phyloP scores from a whole-genome alignment of 805 yeast genomes.

The Teunomyces cretensis region DNA sequence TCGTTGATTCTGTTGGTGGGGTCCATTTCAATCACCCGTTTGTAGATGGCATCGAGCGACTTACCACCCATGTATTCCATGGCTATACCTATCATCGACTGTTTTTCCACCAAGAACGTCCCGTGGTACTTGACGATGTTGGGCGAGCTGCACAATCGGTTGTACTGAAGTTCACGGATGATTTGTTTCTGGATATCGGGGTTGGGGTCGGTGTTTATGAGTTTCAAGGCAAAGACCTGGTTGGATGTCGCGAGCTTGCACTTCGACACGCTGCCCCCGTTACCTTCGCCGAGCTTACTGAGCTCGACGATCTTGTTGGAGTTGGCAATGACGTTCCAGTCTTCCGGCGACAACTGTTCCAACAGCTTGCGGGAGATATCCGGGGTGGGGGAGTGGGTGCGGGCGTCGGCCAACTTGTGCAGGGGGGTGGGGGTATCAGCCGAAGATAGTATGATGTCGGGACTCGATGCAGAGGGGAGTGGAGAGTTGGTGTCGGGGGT shows the following conservation, averaged over 20 bases:
- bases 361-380: constrained; percentile 20
- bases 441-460: background rate
- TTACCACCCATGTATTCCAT: constrained; percentile 98
- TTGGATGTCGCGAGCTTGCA: constrained; percentile 51
- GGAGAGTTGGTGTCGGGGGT: background rate
- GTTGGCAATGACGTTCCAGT: constrained; percentile 67
- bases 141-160: constrained; percentile 76
- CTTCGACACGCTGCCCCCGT: constrained; percentile 86
- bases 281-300: constrained; percentile 85
- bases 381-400: background rate
- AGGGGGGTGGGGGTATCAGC: background rate
- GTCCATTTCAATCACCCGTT: constrained; percentile 60
- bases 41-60: constrained; percentile 88
- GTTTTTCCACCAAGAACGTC: constrained; percentile 74
- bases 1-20: constrained; percentile 87
- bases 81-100: constrained; percentile 83
- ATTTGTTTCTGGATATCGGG: constrained; percentile 90
- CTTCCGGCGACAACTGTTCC: constrained; percentile 63
- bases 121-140: constrained; percentile 92
- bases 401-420: background rate
- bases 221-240: constrained; percentile 78
- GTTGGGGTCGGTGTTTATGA: constrained; percentile 71
- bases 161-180: constrained; percentile 85
- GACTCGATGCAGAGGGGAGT: background rate
- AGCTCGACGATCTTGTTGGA: constrained; percentile 64